Conservation (phyloP, 495 filamentous ascomycete genomes). For the Daldinia decipiens region DNA sequence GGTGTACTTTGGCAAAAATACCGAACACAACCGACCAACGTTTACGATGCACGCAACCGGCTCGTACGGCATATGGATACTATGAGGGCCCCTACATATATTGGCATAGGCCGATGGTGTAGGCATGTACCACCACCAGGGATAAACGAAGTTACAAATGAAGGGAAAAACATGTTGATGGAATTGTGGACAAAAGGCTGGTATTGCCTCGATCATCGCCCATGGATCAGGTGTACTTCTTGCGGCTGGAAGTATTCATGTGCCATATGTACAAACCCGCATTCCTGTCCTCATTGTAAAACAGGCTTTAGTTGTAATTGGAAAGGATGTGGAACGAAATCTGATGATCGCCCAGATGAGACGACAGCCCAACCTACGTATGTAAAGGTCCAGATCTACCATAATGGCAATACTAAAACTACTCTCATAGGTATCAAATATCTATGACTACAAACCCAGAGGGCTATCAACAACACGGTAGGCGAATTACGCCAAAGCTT, state of each 20-base stretch:
- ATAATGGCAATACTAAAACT: neutral
- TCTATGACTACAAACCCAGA: neutral
- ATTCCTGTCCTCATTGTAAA: neutral
- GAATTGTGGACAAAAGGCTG: neutral
- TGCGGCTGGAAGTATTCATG: neutral
- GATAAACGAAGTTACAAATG: rapidly evolving
- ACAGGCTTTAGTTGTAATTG: neutral
- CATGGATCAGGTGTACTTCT: neutral
- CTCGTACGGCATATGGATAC: neutral
- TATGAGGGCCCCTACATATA: neutral
- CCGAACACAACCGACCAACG: neutral
- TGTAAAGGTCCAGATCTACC: neutral
- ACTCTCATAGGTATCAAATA: neutral
- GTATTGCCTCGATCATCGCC: neutral
- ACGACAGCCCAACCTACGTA: neutral
- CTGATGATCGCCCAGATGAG: neutral
- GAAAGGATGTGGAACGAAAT: neutral
- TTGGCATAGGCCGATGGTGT: neutral
- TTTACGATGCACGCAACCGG: neutral
- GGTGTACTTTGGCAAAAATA: neutral
- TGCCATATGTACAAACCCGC: conserved; percentile 5
- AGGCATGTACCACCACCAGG: neutral
- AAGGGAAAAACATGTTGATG: neutral
- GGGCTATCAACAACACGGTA: neutral
- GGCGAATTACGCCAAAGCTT: neutral